These are phyloP conservation scores for Rhynchosporium graminicola DNA, from an alignment of 2,329 filamentous ascomycete species.

Conservation along the genomic window DNA sequence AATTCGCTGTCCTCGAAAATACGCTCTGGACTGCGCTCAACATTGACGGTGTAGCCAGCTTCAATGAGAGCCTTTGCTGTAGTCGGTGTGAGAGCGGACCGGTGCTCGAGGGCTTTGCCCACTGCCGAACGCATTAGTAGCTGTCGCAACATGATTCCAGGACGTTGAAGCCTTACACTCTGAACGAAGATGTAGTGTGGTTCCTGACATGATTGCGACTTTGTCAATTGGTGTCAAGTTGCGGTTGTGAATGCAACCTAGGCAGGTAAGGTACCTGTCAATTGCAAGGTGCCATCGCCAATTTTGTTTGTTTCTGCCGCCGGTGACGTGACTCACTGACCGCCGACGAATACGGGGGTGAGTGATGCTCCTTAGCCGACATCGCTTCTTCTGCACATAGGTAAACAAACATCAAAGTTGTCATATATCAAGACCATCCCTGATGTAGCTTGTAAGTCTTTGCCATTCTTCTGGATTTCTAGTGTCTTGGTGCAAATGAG, in stretches of 20 bases:
- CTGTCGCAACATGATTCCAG: constrained; percentile 27
- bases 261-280: not conserved
- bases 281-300: constrained; percentile 2
- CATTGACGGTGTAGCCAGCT: constrained; percentile 67
- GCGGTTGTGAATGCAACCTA: constrained; percentile 14
- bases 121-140: constrained; percentile 37
- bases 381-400: not conserved
- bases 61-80: constrained; percentile 63
- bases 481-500: not conserved
- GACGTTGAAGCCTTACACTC: constrained; percentile 41
- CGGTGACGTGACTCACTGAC: constrained; percentile 24
- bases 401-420: not conserved
- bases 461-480: not conserved
- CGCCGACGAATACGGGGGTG: constrained; percentile 4
- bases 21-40: constrained; percentile 67
- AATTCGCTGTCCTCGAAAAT: constrained; percentile 67
- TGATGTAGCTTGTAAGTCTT: too few species aligned
- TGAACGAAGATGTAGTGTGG: constrained; percentile 44
- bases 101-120: constrained; percentile 46
- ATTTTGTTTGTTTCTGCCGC: constrained; percentile 21
- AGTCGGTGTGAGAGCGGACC: constrained; percentile 43
- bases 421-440: too few species aligned
- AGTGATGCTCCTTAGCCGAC: constrained; percentile 5
- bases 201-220: constrained; percentile 38
- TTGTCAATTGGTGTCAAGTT: constrained; percentile 21